phyloP scores from a whole-genome alignment of 2,329 filamentous ascomycete genomes.

The Xylaria sp. region DNA sequence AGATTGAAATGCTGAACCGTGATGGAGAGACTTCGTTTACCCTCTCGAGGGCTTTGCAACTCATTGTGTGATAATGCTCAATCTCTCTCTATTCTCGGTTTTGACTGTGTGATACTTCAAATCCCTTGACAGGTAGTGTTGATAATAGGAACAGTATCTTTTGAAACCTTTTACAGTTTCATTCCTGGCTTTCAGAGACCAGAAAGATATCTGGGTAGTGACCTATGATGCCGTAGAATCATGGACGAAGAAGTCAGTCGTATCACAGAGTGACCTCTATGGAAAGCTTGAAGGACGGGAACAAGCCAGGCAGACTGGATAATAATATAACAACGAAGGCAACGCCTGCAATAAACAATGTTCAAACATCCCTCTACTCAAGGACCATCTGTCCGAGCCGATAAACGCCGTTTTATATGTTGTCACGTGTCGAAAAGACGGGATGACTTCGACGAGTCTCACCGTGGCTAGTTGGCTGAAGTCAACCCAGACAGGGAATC shows the following conservation, averaged over 20 bases:
- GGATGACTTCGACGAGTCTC: neutral
- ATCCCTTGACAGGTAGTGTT: neutral
- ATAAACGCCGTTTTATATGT: slow-evolving; percentile 21
- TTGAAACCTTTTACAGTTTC: neutral
- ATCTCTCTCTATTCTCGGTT: neutral
- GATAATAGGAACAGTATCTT: neutral
- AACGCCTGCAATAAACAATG: slow-evolving; percentile 15
- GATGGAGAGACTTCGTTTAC: neutral
- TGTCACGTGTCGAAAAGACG: slow-evolving; percentile 17
- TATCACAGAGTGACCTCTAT: neutral
- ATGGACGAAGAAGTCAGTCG: neutral
- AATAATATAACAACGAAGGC: slow-evolving; percentile 23
- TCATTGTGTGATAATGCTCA: neutral
- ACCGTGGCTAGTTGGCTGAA: slow-evolving; percentile 7
- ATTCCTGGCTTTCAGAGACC: slow-evolving; percentile 3
- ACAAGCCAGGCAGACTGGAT: slow-evolving; percentile 11
- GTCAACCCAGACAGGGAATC: neutral
- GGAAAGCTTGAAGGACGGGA: neutral
- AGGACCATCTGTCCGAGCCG: slow-evolving; percentile 26
- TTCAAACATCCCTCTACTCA: slow-evolving; percentile 19
- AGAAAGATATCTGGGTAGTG: neutral
- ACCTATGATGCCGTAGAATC: neutral
- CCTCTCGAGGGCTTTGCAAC: neutral
- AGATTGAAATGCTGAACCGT: neutral
- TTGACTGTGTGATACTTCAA: neutral